A percentile compares a stretch with the other conserved stretches of the same genome.
phyloP scores from a whole-genome alignment of 768 basidiomycete genomes.

The Psilocybe cubensis region DNA sequence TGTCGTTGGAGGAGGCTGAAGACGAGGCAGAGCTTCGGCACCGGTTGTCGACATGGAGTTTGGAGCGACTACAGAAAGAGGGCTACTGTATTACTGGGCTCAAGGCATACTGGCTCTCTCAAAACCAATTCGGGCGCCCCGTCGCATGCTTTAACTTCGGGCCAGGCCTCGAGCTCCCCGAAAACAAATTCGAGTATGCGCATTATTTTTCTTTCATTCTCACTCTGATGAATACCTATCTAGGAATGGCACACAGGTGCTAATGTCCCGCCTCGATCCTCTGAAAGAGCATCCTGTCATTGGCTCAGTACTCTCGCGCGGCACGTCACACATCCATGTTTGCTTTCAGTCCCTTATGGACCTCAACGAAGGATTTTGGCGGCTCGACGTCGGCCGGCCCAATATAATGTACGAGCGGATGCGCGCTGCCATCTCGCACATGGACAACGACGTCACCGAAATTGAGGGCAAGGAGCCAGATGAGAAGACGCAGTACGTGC shows the following conservation, averaged over 20 bases:
- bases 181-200: conserved; percentile 75
- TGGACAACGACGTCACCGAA: conserved; percentile 55
- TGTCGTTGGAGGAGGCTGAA: conserved; percentile 67
- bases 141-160: conserved; percentile 69
- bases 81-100: conserved; percentile 75
- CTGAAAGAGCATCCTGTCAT: conserved; percentile 52
- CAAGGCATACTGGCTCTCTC: conserved; percentile 69
- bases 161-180: conserved; percentile 63
- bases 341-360: conserved; percentile 54
- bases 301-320: conserved; percentile 57
- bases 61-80: conserved; percentile 61
- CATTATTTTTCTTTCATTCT: neutral
- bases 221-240: neutral
- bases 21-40: conserved; percentile 61
- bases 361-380: conserved; percentile 56
- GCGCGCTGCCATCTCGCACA: conserved; percentile 60
- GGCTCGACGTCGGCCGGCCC: conserved; percentile 72
- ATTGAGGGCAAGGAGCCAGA: conserved; percentile 36
- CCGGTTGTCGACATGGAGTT: conserved; percentile 70
- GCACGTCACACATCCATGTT: conserved; percentile 57
- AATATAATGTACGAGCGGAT: conserved; percentile 72
- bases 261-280: conserved; percentile 68
- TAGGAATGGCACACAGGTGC: conserved; percentile 73
- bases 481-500: conserved; percentile 50
- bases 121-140: conserved; percentile 64